Evolutionary conservation across 306 rosid species (phyloP), one percentile per base, ranked within the genome.

Genomic region (Quercus bicolor): DNA sequence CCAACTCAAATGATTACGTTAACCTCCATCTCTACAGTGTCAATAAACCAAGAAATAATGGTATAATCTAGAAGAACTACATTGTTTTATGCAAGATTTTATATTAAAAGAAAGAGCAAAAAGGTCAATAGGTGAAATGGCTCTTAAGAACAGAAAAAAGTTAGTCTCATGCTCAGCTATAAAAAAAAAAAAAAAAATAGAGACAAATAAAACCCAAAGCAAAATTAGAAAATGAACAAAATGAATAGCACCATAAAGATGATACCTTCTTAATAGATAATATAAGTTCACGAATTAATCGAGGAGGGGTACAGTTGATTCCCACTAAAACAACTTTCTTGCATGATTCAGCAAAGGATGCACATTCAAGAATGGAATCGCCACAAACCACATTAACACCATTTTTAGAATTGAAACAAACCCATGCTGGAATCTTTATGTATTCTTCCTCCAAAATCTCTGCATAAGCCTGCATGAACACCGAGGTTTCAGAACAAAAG

Each of bases 301-400:
- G 86, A 20, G 91, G 91, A 9, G 91, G 89, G 78, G 91, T 88
- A 73, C 89, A 88, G 74, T 88, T 88, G 78, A 88, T 88, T 70
- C 89, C 91, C 48, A 88, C 88, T 33, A 88, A 89, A 37, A 86
- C 76, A 55, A 86, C 89, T 75, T 84, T 84, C 65, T 81, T 68
- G 61, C 88, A 85, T 72, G 91, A 77, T 56, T 88, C 88, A 55
- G 89, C 88, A 84, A 86, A 77, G 51, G 85, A 79, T 53, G 81
- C 78, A 53, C 91, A 88, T 34, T 86, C 86, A 45, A 9, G 56
- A 21, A 88, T 14, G 62, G 91, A 84, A 81, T 88, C 91, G 8
- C 91, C 91, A 3, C 89, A 86, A 70, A 86, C 91, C 75, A 81
- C 89, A 79, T 84, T 86, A 45, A 81, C 48, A 65, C 89, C 91